Base-by-base conservation (phyloP, 345 rosid species). In the Isatis tinctoria region DNA sequence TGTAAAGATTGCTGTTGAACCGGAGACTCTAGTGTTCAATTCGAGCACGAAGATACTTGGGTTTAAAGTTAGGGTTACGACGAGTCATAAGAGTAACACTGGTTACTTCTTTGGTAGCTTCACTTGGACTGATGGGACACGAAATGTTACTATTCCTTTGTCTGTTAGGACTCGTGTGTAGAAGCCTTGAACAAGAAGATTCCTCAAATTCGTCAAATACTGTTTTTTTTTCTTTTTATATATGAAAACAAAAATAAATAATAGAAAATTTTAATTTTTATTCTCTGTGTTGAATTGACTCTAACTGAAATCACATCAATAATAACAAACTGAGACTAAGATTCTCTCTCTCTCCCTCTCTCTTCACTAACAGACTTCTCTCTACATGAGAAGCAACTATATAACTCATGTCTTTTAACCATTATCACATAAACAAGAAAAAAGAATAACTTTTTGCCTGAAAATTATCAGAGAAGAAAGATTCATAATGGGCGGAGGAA, bases 261-360 rank as follows among this genome's bases (percentile, higher is more conserved):
- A 49, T 27, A 16, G 40, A 60, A 35, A 36, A 12, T 9, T 47
- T 28, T 40, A 32, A 20, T 10, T 60, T n/a, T 56, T n/a, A 48
- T 65, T 67, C 10, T 65, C n/a, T 68, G 33, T 51, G 36, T 67
- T 22, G 24, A 22, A 22, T 75, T 75, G 79, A 75, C 75, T 69
- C 75, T 65, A 77, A 70, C 80, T 63, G 80, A 77, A 77, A 70
- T 8, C 72, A 57, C 76, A 70, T 56, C 72, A 47, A 39, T 57
- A 65, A 77, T 77, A 77, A 77, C 80, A 71, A 65, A 77, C 80
- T 65, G 39, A 71, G 79, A 76, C 65, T 70, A 40, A 77, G 80
- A 75, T 68, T 79, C 81, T 66, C 17, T 73, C 65, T 47, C 18
- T 24, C 37, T 53, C 41, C 17, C 52, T 47, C n/a, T n/a, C 70